Percentiles rank a stretch among this genome's conserved stretches.
Evolutionary conservation across 805 yeast species (phyloP).

Genomic region (Kuraishia molischiana): DNA sequence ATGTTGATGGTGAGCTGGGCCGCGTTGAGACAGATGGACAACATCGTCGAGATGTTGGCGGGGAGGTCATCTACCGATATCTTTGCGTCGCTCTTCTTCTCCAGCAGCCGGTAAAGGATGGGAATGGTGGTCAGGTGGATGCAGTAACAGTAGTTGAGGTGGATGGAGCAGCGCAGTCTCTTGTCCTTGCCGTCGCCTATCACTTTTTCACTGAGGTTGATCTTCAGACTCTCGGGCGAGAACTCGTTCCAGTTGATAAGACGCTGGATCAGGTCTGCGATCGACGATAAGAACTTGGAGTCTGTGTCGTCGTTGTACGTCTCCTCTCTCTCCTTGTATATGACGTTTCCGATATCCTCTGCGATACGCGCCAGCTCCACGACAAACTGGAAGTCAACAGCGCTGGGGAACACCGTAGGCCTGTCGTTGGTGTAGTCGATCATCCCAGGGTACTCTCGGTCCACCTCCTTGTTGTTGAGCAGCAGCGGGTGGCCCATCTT

Average conservation of each 20-base stretch:
- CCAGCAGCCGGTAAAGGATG: slow-evolving; percentile 14
- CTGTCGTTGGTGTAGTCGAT: background rate
- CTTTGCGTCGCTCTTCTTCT: slow-evolving; percentile 6
- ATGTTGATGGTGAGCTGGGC: slow-evolving; percentile 14
- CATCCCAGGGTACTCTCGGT: slow-evolving; percentile 11
- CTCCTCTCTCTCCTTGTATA: slow-evolving; percentile 6
- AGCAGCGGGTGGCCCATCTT: slow-evolving; percentile 16
- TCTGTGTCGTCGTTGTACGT: background rate
- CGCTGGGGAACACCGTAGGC: background rate
- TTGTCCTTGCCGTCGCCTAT: slow-evolving; percentile 7
- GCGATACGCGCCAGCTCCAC: slow-evolving; percentile 12
- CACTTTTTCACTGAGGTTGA: slow-evolving; percentile 5
- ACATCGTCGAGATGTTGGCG: slow-evolving; percentile 10
- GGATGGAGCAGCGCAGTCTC: slow-evolving; percentile 14
- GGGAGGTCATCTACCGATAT: slow-evolving; percentile 5
- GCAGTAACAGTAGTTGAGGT: slow-evolving; percentile 16
- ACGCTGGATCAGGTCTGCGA: slow-evolving; percentile 12
- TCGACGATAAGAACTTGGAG: background rate
- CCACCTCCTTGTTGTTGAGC: slow-evolving; percentile 8
- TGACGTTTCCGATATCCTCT: slow-evolving; percentile 13
- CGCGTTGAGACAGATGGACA: slow-evolving; percentile 16
- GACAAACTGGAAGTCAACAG: slow-evolving; percentile 11
- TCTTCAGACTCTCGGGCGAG: slow-evolving; percentile 9
- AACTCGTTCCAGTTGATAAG: slow-evolving; percentile 15
- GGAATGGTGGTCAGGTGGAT: slow-evolving; percentile 19